A percentile compares a stretch with the other conserved stretches of the same genome.
Conservation (phyloP, 2,329 filamentous ascomycete species). For the Arthrobotrys musiformis region DNA sequence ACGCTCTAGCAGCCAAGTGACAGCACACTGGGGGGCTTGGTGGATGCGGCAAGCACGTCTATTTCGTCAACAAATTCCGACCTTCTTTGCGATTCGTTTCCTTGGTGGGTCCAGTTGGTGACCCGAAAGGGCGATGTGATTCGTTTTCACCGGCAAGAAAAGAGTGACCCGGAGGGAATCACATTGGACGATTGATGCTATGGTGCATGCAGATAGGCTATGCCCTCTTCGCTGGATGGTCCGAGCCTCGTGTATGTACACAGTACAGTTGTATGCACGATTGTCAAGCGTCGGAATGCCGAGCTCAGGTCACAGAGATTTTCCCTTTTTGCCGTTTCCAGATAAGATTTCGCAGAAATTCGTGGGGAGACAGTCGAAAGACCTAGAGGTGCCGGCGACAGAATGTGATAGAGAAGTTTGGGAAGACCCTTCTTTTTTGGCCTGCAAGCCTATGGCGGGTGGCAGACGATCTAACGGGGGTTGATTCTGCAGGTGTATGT, state of each 20-base stretch:
- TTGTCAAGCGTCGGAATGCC: slow-evolving; percentile 42
- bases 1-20: slow-evolving; percentile 30
- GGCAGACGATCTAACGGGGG: slow-evolving; percentile 38
- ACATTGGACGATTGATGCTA: slow-evolving; percentile 53
- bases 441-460: slow-evolving; percentile 18
- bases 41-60: slow-evolving; percentile 31
- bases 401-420: slow-evolving; percentile 14
- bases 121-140: slow-evolving; percentile 40
- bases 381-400: slow-evolving; percentile 17
- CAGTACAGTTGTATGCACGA: slow-evolving; percentile 33
- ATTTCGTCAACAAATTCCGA: slow-evolving; percentile 25
- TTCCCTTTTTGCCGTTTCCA: slow-evolving; percentile 36
- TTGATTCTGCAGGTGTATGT: slow-evolving; percentile 50
- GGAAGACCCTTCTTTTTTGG: slow-evolving; percentile 31
- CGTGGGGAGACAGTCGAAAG: slow-evolving; percentile 43
- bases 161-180: slow-evolving; percentile 40
- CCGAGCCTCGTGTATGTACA: neutral
- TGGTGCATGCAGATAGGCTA: slow-evolving; percentile 50
- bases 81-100: slow-evolving; percentile 39
- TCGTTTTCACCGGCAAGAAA: slow-evolving; percentile 45
- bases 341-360: slow-evolving; percentile 30
- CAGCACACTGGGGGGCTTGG: slow-evolving; percentile 31
- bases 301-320: slow-evolving; percentile 49
- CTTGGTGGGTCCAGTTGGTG: slow-evolving; percentile 26
- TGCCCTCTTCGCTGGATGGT: slow-evolving; percentile 43